Base-by-base conservation (phyloP, 306 rosid genomes). In the Cercis canadensis region DNA sequence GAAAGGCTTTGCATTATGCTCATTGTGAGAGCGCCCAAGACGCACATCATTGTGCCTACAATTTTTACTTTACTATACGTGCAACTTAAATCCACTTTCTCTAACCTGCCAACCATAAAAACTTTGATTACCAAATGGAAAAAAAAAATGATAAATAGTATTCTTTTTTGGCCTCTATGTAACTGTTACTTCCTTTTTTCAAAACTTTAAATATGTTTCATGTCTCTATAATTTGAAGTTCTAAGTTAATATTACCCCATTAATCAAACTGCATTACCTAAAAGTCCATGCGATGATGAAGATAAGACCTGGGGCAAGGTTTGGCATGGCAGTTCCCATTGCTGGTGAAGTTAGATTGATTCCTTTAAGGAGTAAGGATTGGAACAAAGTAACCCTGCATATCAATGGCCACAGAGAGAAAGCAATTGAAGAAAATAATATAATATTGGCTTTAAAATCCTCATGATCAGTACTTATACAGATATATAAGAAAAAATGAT, bases 271-370 rank as follows among this genome's bases (percentile, higher is more conserved):
- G 54, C 15, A 69, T 72, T 87, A 89, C 98, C 98, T 82, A 40
- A 75, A 73, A 67, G 70, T 74, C 89, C 97, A 94, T 2, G 99
- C 95, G 33, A 91, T 91, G 71, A 85, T 33, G 73, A 87, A 91
- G 75, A 94, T 91, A 66, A 94, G 80, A 14, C 88, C 99, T 0
- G 99, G 99, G 33, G 96, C 88, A 64, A 91, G 85, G 80, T 91
- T 94, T 58, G 97, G 96, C 99, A 89, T 94, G 56, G 99, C 92
- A 6, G 97, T 91, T 72, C 91, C 99, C 87, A 94, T 89, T 18
- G 92, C 84, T 39, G 97, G 95, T 2, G 99, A 91, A 62, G 95
- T 87, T 51, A 87, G 81, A 63, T 69, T 70, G 67, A 94, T 86
- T 16, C 99, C 99, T 70, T 86, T 84, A 4, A 94, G 79, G 46